phyloP scores from a whole-genome alignment of 202 grass and related monocot species.

The Schoenoplectus tabernaemontani region DNA sequence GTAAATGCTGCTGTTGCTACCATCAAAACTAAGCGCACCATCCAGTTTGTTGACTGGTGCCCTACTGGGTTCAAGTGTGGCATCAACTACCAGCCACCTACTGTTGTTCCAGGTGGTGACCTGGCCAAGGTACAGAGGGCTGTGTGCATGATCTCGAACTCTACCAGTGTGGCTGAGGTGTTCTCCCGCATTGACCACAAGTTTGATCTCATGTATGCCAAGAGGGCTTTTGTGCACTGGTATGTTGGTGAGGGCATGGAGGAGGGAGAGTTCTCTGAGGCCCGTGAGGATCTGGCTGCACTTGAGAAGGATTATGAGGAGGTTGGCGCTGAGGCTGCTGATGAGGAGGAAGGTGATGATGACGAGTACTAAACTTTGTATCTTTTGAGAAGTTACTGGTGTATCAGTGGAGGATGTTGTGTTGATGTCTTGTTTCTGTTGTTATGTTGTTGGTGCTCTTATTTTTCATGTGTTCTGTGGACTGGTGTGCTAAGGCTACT shows the following conservation, averaged over 20 bases:
- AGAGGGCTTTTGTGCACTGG: conserved; percentile 85
- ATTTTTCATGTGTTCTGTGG: background rate
- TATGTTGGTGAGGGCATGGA: conserved; percentile 86
- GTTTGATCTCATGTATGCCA: conserved; percentile 83
- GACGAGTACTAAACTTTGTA: conserved; percentile 46
- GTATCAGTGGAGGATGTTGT: too few relatives aligned
- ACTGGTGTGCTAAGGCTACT: background rate
- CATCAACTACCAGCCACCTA: conserved; percentile 84
- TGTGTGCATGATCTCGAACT: conserved; percentile 89
- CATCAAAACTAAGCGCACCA: conserved; percentile 89
- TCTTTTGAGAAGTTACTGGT: background rate
- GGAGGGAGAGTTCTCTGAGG: conserved; percentile 86
- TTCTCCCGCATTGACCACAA: conserved; percentile 88
- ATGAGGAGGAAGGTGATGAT: conserved; percentile 56
- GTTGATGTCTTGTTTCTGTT: background rate
- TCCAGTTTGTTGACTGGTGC: conserved; percentile 82
- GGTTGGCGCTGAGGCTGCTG: conserved; percentile 57
- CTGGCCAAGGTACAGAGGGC: conserved; percentile 83
- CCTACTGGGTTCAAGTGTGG: conserved; percentile 83
- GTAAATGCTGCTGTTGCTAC: conserved; percentile 64
- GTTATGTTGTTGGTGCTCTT: background rate
- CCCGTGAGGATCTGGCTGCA: conserved; percentile 72
- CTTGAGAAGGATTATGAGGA: conserved; percentile 83
- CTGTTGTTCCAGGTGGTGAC: conserved; percentile 59
- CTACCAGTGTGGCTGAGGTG: conserved; percentile 75